A percentile compares a stretch with the other conserved stretches of the same genome.
phyloP scores from a whole-genome alignment of 202 grass and related monocot genomes.

The Zoysia matrella region DNA sequence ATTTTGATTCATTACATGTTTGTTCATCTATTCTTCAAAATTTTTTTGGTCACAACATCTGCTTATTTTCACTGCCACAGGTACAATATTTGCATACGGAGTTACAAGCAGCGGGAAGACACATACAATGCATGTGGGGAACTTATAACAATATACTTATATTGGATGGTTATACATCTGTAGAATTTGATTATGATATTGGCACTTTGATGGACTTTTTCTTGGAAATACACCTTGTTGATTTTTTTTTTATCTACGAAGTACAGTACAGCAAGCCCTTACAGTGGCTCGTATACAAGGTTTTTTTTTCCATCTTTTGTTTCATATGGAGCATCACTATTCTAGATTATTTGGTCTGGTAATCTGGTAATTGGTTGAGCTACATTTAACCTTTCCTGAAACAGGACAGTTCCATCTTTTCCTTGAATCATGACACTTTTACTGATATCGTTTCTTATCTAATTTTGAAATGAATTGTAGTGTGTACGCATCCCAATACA shows the following conservation, averaged over 20 bases:
- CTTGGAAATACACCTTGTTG: background rate
- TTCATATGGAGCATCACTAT: slow-evolving; percentile 2
- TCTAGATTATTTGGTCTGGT: slow-evolving; percentile 17
- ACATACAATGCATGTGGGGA: slow-evolving; percentile 90
- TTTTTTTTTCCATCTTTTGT: slow-evolving; percentile 1
- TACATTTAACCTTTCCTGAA: slow-evolving; percentile 16
- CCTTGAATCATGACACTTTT: slow-evolving; percentile 21
- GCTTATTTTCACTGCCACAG: slow-evolving; percentile 45
- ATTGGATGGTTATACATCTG: slow-evolving; percentile 16
- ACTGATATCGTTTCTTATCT: background rate
- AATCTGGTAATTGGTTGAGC: background rate
- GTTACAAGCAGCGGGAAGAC: slow-evolving; percentile 96
- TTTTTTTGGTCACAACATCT: slow-evolving; percentile 9
- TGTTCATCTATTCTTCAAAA: slow-evolving; percentile 17
- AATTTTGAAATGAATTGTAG: slow-evolving; percentile 16
- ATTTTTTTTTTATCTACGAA: background rate
- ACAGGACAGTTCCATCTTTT: background rate
- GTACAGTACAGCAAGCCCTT: background rate
- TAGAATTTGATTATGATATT: background rate
- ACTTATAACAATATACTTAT: slow-evolving; percentile 30
- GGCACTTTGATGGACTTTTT: background rate
- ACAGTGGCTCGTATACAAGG: background rate
- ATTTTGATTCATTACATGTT: background rate
- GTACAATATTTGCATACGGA: slow-evolving; percentile 95
- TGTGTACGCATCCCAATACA: slow-evolving; percentile 11